Conservation (phyloP, 2,329 filamentous ascomycete genomes). For the Bertia moriformis region DNA sequence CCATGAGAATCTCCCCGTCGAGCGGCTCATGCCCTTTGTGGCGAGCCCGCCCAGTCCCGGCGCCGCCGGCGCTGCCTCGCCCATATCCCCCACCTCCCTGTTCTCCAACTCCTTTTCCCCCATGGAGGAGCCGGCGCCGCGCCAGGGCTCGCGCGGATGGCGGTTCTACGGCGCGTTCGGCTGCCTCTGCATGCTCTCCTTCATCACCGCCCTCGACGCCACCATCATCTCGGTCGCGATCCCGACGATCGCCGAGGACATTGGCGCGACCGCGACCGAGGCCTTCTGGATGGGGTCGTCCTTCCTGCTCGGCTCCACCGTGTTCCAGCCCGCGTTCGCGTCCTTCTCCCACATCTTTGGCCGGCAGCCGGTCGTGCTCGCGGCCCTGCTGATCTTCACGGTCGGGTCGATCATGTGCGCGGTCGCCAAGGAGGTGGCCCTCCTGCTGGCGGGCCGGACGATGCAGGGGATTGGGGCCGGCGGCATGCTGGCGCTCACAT, state of each 20-base stretch:
- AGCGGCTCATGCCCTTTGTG: too few species aligned
- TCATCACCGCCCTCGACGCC: neutral
- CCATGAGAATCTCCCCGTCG: too few species aligned
- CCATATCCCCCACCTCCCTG: too few species aligned
- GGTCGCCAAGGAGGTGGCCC: conserved; percentile 22
- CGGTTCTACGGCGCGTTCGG: neutral
- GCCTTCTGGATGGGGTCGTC: conserved; percentile 1
- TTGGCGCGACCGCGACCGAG: neutral
- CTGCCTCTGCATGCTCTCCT: neutral
- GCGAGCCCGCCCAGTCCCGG: too few species aligned
- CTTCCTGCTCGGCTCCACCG: conserved; percentile 8
- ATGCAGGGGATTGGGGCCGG: conserved; percentile 35
- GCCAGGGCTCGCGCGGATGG: neutral
- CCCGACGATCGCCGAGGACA: neutral
- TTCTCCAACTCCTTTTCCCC: too few species aligned
- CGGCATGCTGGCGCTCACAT: conserved; percentile 28
- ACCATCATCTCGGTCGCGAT: neutral
- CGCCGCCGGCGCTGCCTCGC: too few species aligned
- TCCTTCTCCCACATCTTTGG: conserved; percentile 30
- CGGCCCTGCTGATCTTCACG: conserved; percentile 23
- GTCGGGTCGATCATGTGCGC: conserved; percentile 25
- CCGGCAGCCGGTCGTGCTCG: conserved; percentile 21
- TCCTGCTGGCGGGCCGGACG: conserved; percentile 30
- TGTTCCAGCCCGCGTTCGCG: conserved; percentile 33
- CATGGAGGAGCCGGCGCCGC: neutral